Percentiles rank a stretch among this genome's conserved stretches.
Evolutionary conservation across 1,284 basidiomycete genomes (phyloP).

Genomic region (Sporisorium exsertum): DNA sequence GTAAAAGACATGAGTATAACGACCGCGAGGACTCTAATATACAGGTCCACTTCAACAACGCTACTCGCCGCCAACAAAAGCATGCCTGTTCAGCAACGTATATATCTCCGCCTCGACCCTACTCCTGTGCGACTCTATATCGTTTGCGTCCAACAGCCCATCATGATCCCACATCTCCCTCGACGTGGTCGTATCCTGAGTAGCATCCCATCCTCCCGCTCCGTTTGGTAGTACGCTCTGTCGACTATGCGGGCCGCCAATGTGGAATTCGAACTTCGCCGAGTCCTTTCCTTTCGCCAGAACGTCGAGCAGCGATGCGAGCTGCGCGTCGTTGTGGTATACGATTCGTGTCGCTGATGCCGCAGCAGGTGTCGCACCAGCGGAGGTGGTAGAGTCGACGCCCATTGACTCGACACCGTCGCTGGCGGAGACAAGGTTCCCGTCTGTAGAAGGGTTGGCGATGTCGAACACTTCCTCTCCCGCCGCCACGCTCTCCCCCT

Average conservation of each 20-base stretch:
- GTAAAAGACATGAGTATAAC: background rate
- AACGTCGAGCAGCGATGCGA: constrained; percentile 54
- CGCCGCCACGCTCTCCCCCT: background rate
- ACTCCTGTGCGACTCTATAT: constrained; percentile 33
- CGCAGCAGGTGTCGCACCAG: constrained; percentile 6
- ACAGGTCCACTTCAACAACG: too few relatives aligned
- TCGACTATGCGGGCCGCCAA: constrained; percentile 9
- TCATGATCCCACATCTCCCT: background rate
- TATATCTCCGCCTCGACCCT: constrained; percentile 58
- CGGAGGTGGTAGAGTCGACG: background rate
- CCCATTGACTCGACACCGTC: too few relatives aligned
- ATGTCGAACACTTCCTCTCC: constrained; percentile 28
- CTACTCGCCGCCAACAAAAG: constrained; percentile 7
- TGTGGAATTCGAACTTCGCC: constrained; percentile 61
- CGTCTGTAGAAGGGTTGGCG: constrained; percentile 10
- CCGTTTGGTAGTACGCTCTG: constrained; percentile 7
- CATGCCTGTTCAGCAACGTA: constrained; percentile 40
- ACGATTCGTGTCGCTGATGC: constrained; percentile 57
- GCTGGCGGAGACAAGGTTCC: background rate
- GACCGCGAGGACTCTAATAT: background rate
- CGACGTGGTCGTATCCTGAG: too few relatives aligned
- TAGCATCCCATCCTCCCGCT: too few relatives aligned
- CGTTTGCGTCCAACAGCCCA: constrained; percentile 22
- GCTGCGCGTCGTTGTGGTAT: constrained; percentile 61
- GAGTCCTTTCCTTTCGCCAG: constrained; percentile 52